Evolutionary conservation across 2,329 filamentous ascomycete species (phyloP).

Genomic region (Colletotrichum sublineola): DNA sequence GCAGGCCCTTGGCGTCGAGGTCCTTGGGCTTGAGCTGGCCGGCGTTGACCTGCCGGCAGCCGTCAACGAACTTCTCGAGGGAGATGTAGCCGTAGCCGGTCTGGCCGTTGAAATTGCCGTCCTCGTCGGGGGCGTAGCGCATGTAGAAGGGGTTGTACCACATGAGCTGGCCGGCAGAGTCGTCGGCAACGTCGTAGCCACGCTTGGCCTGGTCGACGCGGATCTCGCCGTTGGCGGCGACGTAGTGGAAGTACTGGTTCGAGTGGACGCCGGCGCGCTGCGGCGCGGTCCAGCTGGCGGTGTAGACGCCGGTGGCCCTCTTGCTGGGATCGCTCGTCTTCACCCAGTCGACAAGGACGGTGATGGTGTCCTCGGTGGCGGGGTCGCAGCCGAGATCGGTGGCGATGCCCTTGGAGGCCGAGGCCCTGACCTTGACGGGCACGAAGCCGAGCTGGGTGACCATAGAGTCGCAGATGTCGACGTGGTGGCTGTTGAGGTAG

Average conservation of each 20-base stretch:
- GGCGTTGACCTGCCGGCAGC: slow-evolving; percentile 82
- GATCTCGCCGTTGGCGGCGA: slow-evolving; percentile 86
- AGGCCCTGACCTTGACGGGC: slow-evolving; percentile 83
- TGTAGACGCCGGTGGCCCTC: slow-evolving; percentile 89
- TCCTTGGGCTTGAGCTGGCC: slow-evolving; percentile 79
- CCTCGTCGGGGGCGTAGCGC: slow-evolving; percentile 93
- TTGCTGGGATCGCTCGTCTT: slow-evolving; percentile 77
- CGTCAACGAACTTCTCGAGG: slow-evolving; percentile 96
- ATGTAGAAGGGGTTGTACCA: slow-evolving; percentile 98
- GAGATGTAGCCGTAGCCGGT: slow-evolving; percentile 93
- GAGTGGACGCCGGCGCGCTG: slow-evolving; percentile 95
- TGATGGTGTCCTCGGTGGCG: slow-evolving; percentile 93
- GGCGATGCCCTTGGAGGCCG: slow-evolving; percentile 83
- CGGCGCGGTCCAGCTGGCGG: slow-evolving; percentile 93
- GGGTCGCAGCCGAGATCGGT: slow-evolving; percentile 82
- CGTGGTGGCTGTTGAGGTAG: slow-evolving; percentile 95
- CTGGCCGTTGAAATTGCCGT: slow-evolving; percentile 93
- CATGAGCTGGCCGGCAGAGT: slow-evolving; percentile 75
- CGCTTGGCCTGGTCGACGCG: slow-evolving; percentile 93
- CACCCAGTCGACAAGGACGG: slow-evolving; percentile 88
- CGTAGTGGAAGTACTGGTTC: slow-evolving; percentile 97
- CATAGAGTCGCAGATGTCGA: slow-evolving; percentile 95
- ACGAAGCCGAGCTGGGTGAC: slow-evolving; percentile 78
- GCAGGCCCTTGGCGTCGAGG: slow-evolving; percentile 83
- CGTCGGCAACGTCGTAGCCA: slow-evolving; percentile 94